Percentiles rank a stretch among this genome's conserved stretches.
phyloP scores from a whole-genome alignment of 1,284 basidiomycete genomes.

The Peniophora sp. region DNA sequence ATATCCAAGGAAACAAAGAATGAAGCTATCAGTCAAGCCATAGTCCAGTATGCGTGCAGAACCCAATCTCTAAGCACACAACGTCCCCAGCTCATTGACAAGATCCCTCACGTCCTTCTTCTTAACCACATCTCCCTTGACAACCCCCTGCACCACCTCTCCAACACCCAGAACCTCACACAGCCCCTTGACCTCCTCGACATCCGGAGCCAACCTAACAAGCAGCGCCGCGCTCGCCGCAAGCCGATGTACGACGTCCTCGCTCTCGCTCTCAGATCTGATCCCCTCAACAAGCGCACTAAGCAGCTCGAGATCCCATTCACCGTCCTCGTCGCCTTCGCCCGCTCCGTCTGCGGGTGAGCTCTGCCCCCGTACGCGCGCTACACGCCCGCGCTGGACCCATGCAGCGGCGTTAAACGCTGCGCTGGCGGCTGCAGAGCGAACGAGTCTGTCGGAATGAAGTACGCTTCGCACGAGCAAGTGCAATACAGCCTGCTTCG shows the following conservation, averaged over 20 bases:
- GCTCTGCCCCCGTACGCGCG: constrained; percentile 29
- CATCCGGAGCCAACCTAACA: constrained; percentile 60
- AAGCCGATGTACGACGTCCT: constrained; percentile 80
- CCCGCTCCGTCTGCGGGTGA: constrained; percentile 16
- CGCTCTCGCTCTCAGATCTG: constrained; percentile 57
- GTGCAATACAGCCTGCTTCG: constrained; percentile 17
- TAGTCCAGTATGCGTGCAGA: too few species aligned
- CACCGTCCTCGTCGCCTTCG: constrained; percentile 46
- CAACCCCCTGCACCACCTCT: constrained; percentile 19
- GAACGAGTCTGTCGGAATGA: constrained; percentile 58
- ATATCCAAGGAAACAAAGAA: too few species aligned
- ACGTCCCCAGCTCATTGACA: constrained; percentile 51
- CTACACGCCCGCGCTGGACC: constrained; percentile 52
- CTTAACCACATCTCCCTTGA: constrained; percentile 49
- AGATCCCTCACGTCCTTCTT: constrained; percentile 59
- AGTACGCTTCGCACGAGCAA: constrained; percentile 63
- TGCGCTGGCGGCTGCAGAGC: constrained; percentile 74
- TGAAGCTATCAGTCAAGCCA: too few species aligned
- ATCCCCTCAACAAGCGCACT: constrained; percentile 75
- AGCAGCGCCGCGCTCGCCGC: constrained; percentile 69
- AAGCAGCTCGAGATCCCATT: constrained; percentile 80
- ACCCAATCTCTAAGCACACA: constrained; percentile 34
- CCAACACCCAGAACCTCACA: constrained; percentile 66
- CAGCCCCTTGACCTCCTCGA: constrained; percentile 47
- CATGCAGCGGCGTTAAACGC: constrained; percentile 69